phyloP scores from a whole-genome alignment of 768 basidiomycete species.

The Panaeolus papilionaceus region DNA sequence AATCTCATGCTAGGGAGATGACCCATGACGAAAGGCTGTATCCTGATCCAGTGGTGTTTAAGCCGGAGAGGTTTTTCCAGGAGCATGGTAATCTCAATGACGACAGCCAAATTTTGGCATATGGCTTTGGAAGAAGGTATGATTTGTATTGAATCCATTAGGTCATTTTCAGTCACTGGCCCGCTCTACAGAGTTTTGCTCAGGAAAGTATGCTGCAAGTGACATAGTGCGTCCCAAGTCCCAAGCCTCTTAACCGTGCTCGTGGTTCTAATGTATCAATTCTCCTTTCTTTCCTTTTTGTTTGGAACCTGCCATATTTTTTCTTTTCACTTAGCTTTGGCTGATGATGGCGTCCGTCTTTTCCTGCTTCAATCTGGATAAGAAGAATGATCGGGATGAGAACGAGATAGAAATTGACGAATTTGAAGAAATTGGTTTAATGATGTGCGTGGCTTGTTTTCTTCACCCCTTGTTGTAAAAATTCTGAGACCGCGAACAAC shows the following conservation, averaged over 20 bases:
- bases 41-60: conserved; percentile 30
- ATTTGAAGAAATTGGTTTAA: conserved; percentile 19
- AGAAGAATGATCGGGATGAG: conserved; percentile 18
- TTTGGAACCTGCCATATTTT: no score
- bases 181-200: conserved; percentile 12
- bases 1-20: conserved; percentile 22
- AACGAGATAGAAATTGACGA: conserved; percentile 23
- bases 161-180: no score
- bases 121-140: conserved; percentile 21
- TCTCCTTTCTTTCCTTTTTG: no score
- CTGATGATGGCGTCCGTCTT: conserved; percentile 17
- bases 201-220: conserved; percentile 19
- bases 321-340: conserved; percentile 15
- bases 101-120: conserved; percentile 18
- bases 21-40: conserved; percentile 30
- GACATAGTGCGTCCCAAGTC: conserved; percentile 9
- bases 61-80: conserved; percentile 32
- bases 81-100: conserved; percentile 22
- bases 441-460: conserved; percentile 9
- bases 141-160: no score
- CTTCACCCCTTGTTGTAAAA: no score
- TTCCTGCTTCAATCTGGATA: conserved; percentile 17
- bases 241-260: no score
- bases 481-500: background rate
- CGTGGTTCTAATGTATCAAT: no score